Evolutionary conservation across 2,329 filamentous ascomycete genomes (phyloP).

Genomic region (Lecanicillium sp.): DNA sequence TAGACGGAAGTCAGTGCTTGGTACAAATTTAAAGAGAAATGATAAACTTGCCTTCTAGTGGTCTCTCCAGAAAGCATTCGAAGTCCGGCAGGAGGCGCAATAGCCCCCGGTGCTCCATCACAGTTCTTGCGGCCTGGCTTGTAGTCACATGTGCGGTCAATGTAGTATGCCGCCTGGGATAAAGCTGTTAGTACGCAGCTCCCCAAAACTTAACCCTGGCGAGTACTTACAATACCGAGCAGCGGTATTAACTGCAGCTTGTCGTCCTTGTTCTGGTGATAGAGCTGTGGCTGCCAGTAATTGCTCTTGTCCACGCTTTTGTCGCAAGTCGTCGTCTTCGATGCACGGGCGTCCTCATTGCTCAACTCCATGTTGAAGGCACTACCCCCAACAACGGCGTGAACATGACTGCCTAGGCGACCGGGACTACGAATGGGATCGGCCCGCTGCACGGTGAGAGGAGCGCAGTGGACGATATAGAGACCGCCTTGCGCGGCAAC

Average conservation of each 20-base stretch:
- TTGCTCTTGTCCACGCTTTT: conserved; percentile 57
- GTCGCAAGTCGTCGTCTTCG: conserved; percentile 59
- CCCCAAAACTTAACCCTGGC: background rate
- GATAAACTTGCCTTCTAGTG: conserved; percentile 30
- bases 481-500: conserved; percentile 11
- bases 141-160: conserved; percentile 24
- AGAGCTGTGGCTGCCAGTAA: conserved; percentile 61
- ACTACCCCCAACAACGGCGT: conserved; percentile 57
- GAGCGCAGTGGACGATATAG: conserved; percentile 23
- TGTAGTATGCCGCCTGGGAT: conserved; percentile 23
- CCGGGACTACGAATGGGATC: conserved; percentile 57
- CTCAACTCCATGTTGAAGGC: conserved; percentile 51
- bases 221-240: conserved; percentile 22
- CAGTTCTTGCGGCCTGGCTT: conserved; percentile 21
- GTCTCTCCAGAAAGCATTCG: conserved; percentile 61
- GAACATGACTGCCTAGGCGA: conserved; percentile 47
- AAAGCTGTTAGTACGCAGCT: background rate
- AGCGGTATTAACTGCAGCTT: conserved; percentile 39
- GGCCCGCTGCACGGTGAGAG: conserved; percentile 35
- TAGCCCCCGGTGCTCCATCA: conserved; percentile 26
- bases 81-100: conserved; percentile 56
- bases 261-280: conserved; percentile 47
- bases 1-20: conserved; percentile 1
- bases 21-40: background rate
- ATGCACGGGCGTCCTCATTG: conserved; percentile 43